phyloP scores from a whole-genome alignment of 345 rosid species.

The Hibiscus trionum region DNA sequence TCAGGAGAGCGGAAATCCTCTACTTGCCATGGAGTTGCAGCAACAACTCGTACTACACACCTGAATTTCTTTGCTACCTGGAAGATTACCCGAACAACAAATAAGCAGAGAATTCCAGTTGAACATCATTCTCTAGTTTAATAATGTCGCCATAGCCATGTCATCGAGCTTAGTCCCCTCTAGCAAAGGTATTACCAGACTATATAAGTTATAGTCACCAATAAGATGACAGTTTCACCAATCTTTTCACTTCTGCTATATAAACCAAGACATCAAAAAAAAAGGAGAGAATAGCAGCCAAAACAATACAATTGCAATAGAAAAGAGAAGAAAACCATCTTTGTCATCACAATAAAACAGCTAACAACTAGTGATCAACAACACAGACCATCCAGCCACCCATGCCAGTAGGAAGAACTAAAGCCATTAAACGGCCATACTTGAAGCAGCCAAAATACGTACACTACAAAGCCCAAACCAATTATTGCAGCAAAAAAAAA shows the following conservation, averaged over 20 bases:
- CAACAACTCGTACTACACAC: conserved; percentile 57
- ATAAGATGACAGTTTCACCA: background rate
- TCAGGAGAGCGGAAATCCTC: conserved; percentile 40
- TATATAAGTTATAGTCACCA: background rate
- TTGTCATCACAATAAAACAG: background rate
- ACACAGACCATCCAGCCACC: background rate
- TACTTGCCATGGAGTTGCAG: conserved; percentile 44
- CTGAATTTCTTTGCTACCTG: conserved; percentile 71
- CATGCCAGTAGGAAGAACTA: background rate
- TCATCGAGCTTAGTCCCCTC: background rate
- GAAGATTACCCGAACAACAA: background rate
- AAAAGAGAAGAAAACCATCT: background rate
- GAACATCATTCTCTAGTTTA: background rate
- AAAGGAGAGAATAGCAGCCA: background rate
- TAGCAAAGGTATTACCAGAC: background rate
- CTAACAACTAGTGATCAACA: background rate
- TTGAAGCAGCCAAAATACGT: background rate
- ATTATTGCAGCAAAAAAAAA: background rate
- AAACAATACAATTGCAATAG: background rate
- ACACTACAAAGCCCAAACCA: background rate
- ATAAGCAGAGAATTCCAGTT: background rate
- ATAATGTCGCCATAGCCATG: background rate
- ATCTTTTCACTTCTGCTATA: background rate
- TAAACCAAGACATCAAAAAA: background rate
- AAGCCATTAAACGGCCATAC: background rate